Evolutionary conservation across 352 stramenopile species (phyloP), one percentile per base, ranked within the genome.

Genomic region (Phytopythium vexans): DNA sequence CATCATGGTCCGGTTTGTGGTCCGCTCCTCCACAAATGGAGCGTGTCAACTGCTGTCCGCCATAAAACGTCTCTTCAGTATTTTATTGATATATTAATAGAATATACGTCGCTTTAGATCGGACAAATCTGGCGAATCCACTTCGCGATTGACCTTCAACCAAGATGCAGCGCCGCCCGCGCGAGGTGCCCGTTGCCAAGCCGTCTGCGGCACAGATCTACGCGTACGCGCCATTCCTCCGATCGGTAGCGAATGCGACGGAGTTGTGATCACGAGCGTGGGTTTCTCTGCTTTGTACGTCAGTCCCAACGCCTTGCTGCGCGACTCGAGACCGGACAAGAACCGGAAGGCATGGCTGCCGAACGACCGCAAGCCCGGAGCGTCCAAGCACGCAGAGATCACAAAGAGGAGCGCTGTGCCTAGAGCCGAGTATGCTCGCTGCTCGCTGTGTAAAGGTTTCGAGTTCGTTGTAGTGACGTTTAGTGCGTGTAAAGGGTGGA

Each of bases 161-260:
- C 21, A 3, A 8, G 16, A 32, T 31, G 41, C 41, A 27, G 27
- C 60, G 52, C 49, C 49, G 57, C 8, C 80, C 77, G 4, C 73
- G 77, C 2, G 77, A 91, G 50, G 60, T 91, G 47, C 80, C 80
- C 0, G 56, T 84, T 39, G 49, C 60, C 38, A 86, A 75, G 41
- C 80, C 80, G 12, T 91, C 77, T 3, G 56, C 77, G 11, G 70
- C 65, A 39, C 70, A 85, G 48, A 63, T 38, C 49, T 88, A 82
- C 58, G 67, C 86, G 79, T 89, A 47, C 40, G 54, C 27, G 47
- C 0, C 11, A 12, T 37, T 37, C n/a, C 6, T n/a, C n/a, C 46
- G 35, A 2, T 56, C 15, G 16, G n/a, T 56, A 32, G 21, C 21
- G 21, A 27, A 27, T 27, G 21, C 21, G 21, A 27, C 21, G 21